Conservation (phyloP, 805 yeast species). For the Hanseniaspora guilliermondii region DNA sequence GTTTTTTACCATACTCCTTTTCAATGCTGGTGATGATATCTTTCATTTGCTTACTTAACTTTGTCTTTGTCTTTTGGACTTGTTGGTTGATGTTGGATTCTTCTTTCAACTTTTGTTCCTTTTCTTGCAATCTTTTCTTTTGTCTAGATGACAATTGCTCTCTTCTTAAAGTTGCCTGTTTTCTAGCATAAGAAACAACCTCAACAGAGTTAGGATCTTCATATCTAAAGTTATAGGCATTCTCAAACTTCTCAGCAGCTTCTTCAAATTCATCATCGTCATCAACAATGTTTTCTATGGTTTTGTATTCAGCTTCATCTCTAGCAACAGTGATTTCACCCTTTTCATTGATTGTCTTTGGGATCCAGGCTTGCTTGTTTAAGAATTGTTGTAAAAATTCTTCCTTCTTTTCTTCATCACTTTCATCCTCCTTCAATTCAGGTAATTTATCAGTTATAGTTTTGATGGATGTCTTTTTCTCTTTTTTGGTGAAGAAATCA, state of each 20-base stretch:
- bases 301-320: slow-evolving; percentile 20
- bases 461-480: slow-evolving; percentile 22
- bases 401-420: slow-evolving; percentile 43
- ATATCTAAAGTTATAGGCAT: slow-evolving; percentile 85
- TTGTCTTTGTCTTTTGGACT: slow-evolving; percentile 33
- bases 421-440: slow-evolving; percentile 46
- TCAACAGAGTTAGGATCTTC: slow-evolving; percentile 88
- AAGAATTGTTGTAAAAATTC: slow-evolving; percentile 64
- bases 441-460: slow-evolving; percentile 21
- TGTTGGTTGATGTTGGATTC: slow-evolving; percentile 64
- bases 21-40: slow-evolving; percentile 41
- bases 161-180: slow-evolving; percentile 82
- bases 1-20: slow-evolving; percentile 34
- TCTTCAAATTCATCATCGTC: slow-evolving; percentile 84
- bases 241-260: slow-evolving; percentile 81
- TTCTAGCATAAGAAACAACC: slow-evolving; percentile 88
- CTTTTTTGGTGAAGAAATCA: slow-evolving; percentile 50
- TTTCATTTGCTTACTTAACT: slow-evolving; percentile 37
- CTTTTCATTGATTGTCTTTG: slow-evolving; percentile 36
- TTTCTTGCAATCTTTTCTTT: slow-evolving; percentile 64
- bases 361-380: slow-evolving; percentile 79
- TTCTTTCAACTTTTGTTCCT: slow-evolving; percentile 40
- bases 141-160: slow-evolving; percentile 62
- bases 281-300: slow-evolving; percentile 27
- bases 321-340: slow-evolving; percentile 36